phyloP scores from a whole-genome alignment of 202 grass and related monocot genomes.

The Setaria italica region DNA sequence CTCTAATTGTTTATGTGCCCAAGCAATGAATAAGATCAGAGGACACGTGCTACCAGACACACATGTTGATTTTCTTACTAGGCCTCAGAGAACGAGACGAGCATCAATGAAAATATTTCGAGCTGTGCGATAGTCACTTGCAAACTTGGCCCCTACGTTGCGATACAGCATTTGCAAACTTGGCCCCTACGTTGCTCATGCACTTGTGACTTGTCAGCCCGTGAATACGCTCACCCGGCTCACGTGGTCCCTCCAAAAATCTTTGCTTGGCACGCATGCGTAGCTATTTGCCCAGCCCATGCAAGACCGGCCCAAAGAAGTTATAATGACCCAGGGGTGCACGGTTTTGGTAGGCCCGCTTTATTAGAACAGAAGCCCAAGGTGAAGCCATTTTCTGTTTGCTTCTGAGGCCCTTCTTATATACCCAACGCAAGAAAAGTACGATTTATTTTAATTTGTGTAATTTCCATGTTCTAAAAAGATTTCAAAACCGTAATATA shows the following conservation, averaged over 20 bases:
- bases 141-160: conserved; percentile 39
- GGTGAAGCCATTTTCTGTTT: background rate
- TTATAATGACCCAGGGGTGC: background rate
- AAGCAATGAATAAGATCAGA: background rate
- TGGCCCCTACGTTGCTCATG: conserved; percentile 31
- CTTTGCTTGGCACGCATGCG: too few relatives aligned
- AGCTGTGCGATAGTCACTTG: background rate
- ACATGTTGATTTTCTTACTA: too few relatives aligned
- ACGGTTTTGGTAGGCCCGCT: background rate
- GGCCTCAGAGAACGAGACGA: too few relatives aligned
- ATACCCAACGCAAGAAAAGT: background rate
- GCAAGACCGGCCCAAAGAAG: background rate
- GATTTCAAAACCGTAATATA: background rate
- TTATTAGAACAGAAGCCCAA: background rate
- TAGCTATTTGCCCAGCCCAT: background rate
- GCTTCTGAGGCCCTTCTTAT: too few relatives aligned
- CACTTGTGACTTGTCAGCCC: background rate
- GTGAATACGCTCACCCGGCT: background rate
- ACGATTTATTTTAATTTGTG: background rate
- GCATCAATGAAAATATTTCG: background rate
- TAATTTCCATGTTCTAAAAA: background rate
- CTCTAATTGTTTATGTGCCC: background rate
- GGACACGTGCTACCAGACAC: background rate
- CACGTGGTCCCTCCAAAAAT: background rate
- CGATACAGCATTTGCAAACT: conserved; percentile 13